Conservation (phyloP, 305 asterid genomes). For the Plantago lanceolata region DNA sequence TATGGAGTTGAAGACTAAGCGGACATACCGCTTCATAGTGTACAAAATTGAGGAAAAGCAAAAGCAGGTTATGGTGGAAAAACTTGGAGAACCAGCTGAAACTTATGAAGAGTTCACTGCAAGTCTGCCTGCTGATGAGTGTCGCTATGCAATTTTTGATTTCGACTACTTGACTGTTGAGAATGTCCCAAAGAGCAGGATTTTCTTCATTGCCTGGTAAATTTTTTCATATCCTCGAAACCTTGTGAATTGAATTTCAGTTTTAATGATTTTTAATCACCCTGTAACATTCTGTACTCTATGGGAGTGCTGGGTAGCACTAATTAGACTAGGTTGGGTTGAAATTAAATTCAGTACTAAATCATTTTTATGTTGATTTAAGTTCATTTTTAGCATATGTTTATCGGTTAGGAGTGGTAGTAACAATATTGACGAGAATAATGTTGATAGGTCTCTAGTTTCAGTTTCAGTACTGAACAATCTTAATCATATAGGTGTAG, state of each 20-base stretch:
- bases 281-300: background rate
- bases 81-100: slow-evolving; percentile 58
- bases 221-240: slow-evolving; percentile 5
- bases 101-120: slow-evolving; percentile 59
- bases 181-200: slow-evolving; percentile 66
- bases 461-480: too few species aligned
- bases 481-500: too few species aligned
- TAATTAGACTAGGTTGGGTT: background rate
- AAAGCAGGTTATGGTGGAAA: slow-evolving; percentile 66
- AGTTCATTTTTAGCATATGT: too few species aligned
- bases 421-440: too few species aligned
- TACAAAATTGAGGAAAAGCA: slow-evolving; percentile 73
- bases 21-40: slow-evolving; percentile 56
- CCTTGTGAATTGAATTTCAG: background rate
- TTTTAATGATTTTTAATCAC: background rate
- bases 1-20: slow-evolving; percentile 61
- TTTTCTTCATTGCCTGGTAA: slow-evolving; percentile 72
- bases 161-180: slow-evolving; percentile 56
- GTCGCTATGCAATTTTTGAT: slow-evolving; percentile 65
- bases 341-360: background rate
- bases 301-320: too few species aligned
- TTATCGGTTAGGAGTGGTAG: background rate
- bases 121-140: slow-evolving; percentile 60
- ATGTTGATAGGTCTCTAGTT: too few species aligned
- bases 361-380: background rate